A percentile compares a stretch with the other conserved stretches of the same genome.
Evolutionary conservation across 192 early-diverging fungal species (phyloP).

Genomic region (Chytriomyces sp.): DNA sequence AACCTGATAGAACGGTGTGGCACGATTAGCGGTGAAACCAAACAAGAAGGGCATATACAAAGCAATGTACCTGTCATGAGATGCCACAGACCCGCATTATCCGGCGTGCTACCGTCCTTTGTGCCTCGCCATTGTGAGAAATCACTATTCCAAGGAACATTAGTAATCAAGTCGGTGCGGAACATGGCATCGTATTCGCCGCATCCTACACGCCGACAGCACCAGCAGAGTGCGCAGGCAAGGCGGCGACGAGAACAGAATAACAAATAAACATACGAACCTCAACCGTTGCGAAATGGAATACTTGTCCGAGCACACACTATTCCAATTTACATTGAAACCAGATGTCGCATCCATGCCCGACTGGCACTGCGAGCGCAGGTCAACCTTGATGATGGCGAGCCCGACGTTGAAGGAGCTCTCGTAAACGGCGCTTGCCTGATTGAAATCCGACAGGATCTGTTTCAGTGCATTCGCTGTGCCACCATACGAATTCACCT

Average conservation of each 20-base stretch:
- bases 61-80: constrained; percentile 74
- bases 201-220: too few species aligned
- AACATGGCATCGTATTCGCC: too few species aligned
- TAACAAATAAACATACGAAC: not conserved
- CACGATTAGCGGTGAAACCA: constrained; percentile 44
- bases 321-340: constrained; percentile 68
- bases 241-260: not conserved
- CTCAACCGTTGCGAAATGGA: constrained; percentile 71
- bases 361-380: constrained; percentile 56
- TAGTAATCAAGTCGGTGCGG: too few species aligned
- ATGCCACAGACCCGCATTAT: constrained; percentile 88
- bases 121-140: constrained; percentile 87
- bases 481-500: constrained; percentile 37
- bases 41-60: constrained; percentile 14
- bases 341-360: not conserved
- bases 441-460: constrained; percentile 83
- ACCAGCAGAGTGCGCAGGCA: not conserved
- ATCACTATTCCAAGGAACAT: too few species aligned
- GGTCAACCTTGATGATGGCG: constrained; percentile 77
- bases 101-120: constrained; percentile 46
- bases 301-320: constrained; percentile 69
- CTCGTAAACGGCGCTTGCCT: constrained; percentile 81
- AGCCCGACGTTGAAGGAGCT: constrained; percentile 82
- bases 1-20: constrained; percentile 4
- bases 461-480: constrained; percentile 48